Evolutionary conservation across 2,329 filamentous ascomycete genomes (phyloP), one percentile per base, ranked within the genome.

Genomic region (Furcasterigmium sp.): DNA sequence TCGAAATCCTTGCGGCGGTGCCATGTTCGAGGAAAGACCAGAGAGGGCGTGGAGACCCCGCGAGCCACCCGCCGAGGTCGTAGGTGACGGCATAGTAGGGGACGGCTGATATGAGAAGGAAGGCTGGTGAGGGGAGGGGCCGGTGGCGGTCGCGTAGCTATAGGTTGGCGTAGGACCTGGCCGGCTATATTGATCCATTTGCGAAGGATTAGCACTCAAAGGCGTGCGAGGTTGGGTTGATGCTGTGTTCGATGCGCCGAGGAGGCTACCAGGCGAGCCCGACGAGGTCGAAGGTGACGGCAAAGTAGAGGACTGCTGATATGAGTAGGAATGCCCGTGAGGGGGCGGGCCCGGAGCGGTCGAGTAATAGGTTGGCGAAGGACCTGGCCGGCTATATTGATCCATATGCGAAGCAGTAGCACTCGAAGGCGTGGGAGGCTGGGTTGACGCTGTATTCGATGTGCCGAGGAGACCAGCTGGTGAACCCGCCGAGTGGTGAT

Each of bases 361-460:
- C 61, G 82, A 49, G 49, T 85, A 86, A 58, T 85, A 87, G 46
- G 68, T 68, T 48, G 78, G 69, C 43, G 80, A 78, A 52, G 80
- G 72, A 46, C 79, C 70, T 20, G 78, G 72, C 46, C 82, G 62
- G 39, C 67, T 61, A 56, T 76, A 86, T 19, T 68, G 68, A 47
- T 85, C 82, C 48, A 82, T 71, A 23, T 76, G 67, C 47, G 79
- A 69, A n/a, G 76, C 66, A 26, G 76, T 32, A 6, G 30, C 53
- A 41, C 50, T 75, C 38, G 78, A 76, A 41, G 74, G 66, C 39
- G 71, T 65, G 6, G 69, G 67, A 36, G 73, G 61, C 45, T 75
- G 74, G 30, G 10, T 5, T 8, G 30, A 8, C 10, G 75, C 52
- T 6, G 56, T 53, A 43, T 49, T 51, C 37, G 28, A 30, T 11